Conservation (phyloP, 2,329 filamentous ascomycete species). For the Alternaria gansuensis region DNA sequence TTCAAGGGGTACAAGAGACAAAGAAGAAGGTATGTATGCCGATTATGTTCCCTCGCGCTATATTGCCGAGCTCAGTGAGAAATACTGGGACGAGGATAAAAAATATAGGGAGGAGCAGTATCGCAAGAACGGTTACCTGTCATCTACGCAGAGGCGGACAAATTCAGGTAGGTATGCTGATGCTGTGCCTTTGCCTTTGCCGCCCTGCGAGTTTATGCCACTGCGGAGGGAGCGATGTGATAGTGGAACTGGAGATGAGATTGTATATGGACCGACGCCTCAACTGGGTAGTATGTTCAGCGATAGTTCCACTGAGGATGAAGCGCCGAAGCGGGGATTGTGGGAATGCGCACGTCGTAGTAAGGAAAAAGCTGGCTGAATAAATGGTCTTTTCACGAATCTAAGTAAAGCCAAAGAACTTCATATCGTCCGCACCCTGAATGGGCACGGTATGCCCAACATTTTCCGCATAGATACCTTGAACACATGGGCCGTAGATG, state of each 20-base stretch:
- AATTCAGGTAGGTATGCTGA: neutral
- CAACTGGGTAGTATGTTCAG: conserved; percentile 13
- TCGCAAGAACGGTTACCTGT: neutral
- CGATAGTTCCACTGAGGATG: neutral
- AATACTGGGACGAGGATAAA: conserved; percentile 26
- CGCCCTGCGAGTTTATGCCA: neutral
- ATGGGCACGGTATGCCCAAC: conserved; percentile 51
- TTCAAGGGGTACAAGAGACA: too few species aligned
- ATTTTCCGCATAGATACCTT: conserved; percentile 49
- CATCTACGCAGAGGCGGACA: neutral
- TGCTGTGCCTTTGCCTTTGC: neutral
- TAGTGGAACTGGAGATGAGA: neutral
- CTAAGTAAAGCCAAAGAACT: conserved; percentile 45
- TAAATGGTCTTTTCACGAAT: neutral
- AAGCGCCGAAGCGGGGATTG: neutral
- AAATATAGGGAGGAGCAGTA: conserved; percentile 8
- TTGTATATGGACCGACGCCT: neutral
- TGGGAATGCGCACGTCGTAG: neutral
- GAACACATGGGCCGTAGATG: conserved; percentile 40
- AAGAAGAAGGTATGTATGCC: neutral
- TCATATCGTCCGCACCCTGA: conserved; percentile 48
- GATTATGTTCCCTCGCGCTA: conserved; percentile 24
- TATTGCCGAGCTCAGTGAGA: conserved; percentile 27
- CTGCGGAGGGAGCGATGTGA: neutral
- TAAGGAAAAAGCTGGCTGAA: neutral